A percentile compares a stretch with the other conserved stretches of the same genome.
These are phyloP conservation scores for Pythium biforme DNA, from an alignment of 352 stramenopile species.

Conservation along the genomic window DNA sequence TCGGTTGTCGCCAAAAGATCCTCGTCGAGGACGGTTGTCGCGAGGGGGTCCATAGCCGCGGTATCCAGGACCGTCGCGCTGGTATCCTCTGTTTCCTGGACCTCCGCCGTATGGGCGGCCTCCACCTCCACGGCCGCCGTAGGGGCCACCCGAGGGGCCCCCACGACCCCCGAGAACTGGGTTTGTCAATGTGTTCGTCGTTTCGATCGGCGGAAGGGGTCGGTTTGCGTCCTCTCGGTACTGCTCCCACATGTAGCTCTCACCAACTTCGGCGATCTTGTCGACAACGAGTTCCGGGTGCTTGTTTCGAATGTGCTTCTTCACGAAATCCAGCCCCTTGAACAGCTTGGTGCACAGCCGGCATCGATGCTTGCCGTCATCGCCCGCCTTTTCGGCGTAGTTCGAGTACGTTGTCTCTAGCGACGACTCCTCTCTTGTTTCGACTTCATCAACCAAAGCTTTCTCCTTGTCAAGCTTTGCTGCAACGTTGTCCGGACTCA, in stretches of 20 bases:
- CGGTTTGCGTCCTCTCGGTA: constrained; percentile 81
- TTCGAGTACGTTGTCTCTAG: constrained; percentile 77
- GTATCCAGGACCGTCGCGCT: constrained; percentile 49
- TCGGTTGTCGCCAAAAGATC: constrained; percentile 41
- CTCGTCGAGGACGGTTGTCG: constrained; percentile 45
- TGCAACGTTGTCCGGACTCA: constrained; percentile 45
- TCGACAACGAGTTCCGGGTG: constrained; percentile 81
- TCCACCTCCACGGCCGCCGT: constrained; percentile 26
- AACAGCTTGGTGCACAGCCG: constrained; percentile 87
- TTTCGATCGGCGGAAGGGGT: constrained; percentile 73
- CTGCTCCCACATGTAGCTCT: constrained; percentile 88
- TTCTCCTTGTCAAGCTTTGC: constrained; percentile 54
- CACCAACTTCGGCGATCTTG: constrained; percentile 76
- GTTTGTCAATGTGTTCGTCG: constrained; percentile 59
- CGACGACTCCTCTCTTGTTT: constrained; percentile 64
- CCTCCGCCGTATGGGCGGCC: constrained; percentile 29
- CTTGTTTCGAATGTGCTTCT: constrained; percentile 89
- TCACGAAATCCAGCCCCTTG: constrained; percentile 86
- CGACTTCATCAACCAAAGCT: constrained; percentile 73
- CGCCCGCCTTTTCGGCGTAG: constrained; percentile 81
- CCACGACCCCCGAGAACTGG: constrained; percentile 49
- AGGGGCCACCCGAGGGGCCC: constrained; percentile 20
- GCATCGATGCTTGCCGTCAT: constrained; percentile 81
- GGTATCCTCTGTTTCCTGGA: constrained; percentile 43
- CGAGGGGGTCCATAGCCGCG: constrained; percentile 55